Evolutionary conservation across 2,329 filamentous ascomycete species (phyloP).

Genomic region (Aspergillus transmontanensis): DNA sequence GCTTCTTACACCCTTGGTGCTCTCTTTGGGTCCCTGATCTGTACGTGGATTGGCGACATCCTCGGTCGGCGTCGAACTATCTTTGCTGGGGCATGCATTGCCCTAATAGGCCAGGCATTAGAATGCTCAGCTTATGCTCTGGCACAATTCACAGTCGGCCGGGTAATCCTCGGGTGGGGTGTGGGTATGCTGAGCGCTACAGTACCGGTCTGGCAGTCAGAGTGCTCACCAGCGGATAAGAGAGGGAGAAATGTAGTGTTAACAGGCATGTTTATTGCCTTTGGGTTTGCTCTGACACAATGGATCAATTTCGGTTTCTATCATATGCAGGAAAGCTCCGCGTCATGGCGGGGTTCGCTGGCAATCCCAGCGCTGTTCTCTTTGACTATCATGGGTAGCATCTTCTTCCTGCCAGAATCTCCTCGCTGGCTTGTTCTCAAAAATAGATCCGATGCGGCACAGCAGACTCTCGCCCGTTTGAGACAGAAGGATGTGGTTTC

Average conservation of each 20-base stretch:
- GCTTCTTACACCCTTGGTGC: slow-evolving; percentile 48
- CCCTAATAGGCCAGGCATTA: slow-evolving; percentile 48
- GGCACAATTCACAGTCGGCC: slow-evolving; percentile 50
- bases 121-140: slow-evolving; percentile 50
- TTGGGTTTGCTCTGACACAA: slow-evolving; percentile 46
- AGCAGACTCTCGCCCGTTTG: slow-evolving; percentile 20
- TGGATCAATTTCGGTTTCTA: slow-evolving; percentile 50
- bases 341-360: slow-evolving; percentile 44
- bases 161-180: slow-evolving; percentile 49
- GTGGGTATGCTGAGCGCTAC: slow-evolving; percentile 48
- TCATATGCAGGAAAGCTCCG: slow-evolving; percentile 27
- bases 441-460: slow-evolving; percentile 26
- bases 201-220: slow-evolving; percentile 48
- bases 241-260: slow-evolving; percentile 27
- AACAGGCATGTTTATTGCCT: slow-evolving; percentile 45
- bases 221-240: slow-evolving; percentile 20
- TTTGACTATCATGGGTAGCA: slow-evolving; percentile 26
- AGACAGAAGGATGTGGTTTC: slow-evolving; percentile 29
- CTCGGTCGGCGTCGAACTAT: slow-evolving; percentile 51
- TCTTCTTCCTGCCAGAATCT: slow-evolving; percentile 38
- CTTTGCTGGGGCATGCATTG: slow-evolving; percentile 43
- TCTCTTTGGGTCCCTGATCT: slow-evolving; percentile 50
- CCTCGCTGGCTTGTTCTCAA: slow-evolving; percentile 38
- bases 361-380: slow-evolving; percentile 37
- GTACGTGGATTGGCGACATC: slow-evolving; percentile 48